phyloP scores from a whole-genome alignment of 257 asterid species.

The Solanum sitiens region DNA sequence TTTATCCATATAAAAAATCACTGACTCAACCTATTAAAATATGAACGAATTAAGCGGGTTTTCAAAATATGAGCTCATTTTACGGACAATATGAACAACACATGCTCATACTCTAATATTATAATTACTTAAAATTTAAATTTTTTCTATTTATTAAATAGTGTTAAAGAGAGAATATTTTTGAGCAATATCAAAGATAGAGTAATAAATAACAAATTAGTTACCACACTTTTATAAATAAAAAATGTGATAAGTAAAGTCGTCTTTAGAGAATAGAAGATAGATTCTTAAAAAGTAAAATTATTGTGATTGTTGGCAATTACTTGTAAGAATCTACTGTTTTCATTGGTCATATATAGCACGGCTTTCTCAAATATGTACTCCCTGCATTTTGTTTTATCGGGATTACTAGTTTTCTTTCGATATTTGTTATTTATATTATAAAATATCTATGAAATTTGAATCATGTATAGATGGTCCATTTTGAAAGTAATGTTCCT shows the following conservation, averaged over 20 bases:
- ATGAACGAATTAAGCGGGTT: no score
- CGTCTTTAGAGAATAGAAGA: no score
- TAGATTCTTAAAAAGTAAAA: background rate
- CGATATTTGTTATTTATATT: no score
- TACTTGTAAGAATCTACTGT: background rate
- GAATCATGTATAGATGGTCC: fast-evolving
- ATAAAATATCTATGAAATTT: fast-evolving
- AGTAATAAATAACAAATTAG: no score
- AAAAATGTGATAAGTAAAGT: background rate
- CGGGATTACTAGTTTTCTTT: no score
- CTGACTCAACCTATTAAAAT: no score
- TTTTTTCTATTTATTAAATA: no score
- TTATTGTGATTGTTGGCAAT: background rate
- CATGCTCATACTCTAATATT: background rate
- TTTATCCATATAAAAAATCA: no score
- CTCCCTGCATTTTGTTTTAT: background rate
- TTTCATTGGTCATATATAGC: background rate
- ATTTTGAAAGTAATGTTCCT: background rate
- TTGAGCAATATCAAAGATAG: background rate
- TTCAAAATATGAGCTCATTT: no score
- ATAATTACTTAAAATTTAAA: no score
- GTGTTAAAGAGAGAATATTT: background rate
- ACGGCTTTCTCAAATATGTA: background rate
- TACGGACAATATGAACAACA: no score
- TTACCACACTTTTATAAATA: no score